These are phyloP conservation scores for Diaporthe caulivora DNA, from an alignment of 2,329 filamentous ascomycete species.

Conservation along the genomic window DNA sequence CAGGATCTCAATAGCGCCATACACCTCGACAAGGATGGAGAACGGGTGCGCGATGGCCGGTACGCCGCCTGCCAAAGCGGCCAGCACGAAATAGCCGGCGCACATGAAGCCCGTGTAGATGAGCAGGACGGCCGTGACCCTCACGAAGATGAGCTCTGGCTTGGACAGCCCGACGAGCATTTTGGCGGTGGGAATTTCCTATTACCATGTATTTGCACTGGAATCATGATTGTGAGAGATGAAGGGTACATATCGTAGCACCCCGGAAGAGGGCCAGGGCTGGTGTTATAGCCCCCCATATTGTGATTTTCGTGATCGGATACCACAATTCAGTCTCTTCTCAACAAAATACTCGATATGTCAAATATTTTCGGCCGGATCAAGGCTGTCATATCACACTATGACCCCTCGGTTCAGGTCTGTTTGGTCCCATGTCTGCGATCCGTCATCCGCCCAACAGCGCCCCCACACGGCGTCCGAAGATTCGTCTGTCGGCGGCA, in stretches of 20 bases:
- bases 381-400: neutral
- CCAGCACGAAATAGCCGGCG: constrained; percentile 7
- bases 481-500: neutral
- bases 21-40: constrained; percentile 42
- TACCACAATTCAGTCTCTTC: neutral
- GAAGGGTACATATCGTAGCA: too few species aligned
- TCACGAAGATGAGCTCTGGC: constrained; percentile 13
- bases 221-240: neutral
- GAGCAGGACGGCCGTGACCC: neutral
- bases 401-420: neutral
- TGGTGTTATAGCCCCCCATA: neutral
- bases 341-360: constrained; percentile 24
- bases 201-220: neutral
- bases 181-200: neutral
- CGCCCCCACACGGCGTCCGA: constrained; percentile 1
- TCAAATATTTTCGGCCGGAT: neutral
- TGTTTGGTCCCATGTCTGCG: constrained; percentile 21
- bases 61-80: constrained; percentile 39
- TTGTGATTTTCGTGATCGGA: constrained; percentile 2
- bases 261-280: neutral
- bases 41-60: constrained; percentile 43
- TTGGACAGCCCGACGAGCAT: constrained; percentile 27
- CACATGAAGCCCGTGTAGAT: constrained; percentile 10
- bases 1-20: constrained; percentile 41
- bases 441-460: neutral